Base-by-base conservation (phyloP, 768 basidiomycete species). In the Cystoderma amianthinum region DNA sequence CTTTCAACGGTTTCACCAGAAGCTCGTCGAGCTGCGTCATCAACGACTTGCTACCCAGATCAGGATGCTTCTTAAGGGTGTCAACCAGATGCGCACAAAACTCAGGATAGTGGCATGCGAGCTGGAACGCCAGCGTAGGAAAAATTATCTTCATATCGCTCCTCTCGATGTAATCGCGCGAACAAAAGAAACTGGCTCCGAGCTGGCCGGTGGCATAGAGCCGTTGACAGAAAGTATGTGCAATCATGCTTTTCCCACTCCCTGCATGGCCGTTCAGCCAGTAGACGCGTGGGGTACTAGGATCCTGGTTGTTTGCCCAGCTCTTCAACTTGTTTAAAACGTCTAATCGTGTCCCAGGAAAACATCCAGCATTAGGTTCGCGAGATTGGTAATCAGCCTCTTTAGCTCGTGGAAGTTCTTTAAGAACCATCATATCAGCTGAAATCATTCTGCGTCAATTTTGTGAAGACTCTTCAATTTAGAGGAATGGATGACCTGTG, bases 231-330 rank as follows among this genome's bases (percentile, higher is more conserved):
- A 57, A 48, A 11, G 43, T 50, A 16, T 50, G 36, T 4, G 52
- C 48, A 30, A 57, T 48, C 5, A 53, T 51, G 11, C 39, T 48
- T 39, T 57, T 57, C 7, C 55, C 55, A 6, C 40, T 50, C 4
- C 55, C 55, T 17, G 49, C 51, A 15, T 41, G 35, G 12, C 53
- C 55, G 18, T 48, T 53, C n/a, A 57, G 44, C 55, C 55, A 57
- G 37, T 39, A 53, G 24, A 55, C 43, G 2, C 32, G 18, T 4
- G 19, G 17, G 9, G 36, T 20, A 12, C 32, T 28, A 7, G 25
- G 25, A n/a, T 28, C 25, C n/a, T n/a, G n/a, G n/a, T n/a, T n/a
- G 25, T 28, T n/a, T 7, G n/a, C n/a, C 25, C 25, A 28, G 25
- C 7, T 28, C n/a, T 28, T n/a, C 25, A 28, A n/a, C 7, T 28